Conservation (phyloP, 257 asterid species). For the Forsythia viridissima region DNA sequence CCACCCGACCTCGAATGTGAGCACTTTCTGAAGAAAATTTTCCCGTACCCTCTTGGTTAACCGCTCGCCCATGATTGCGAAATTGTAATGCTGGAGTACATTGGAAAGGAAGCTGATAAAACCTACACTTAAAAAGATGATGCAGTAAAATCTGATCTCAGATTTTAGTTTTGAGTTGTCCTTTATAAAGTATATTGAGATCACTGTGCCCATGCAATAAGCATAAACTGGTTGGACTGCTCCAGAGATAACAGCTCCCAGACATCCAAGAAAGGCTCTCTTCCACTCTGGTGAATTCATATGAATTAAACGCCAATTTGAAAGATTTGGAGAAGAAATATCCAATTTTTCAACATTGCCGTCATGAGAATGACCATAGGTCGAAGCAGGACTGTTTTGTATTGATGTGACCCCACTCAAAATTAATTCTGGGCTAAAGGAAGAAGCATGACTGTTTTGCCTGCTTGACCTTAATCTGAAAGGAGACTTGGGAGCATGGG, state of each 20-base stretch:
- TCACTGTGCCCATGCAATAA: conserved; percentile 60
- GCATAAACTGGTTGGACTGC: conserved; percentile 66
- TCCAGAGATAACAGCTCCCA: conserved; percentile 59
- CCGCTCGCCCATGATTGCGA: conserved; percentile 66
- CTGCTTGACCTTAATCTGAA: conserved; percentile 39
- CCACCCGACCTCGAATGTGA: conserved; percentile 73
- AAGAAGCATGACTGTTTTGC: conserved; percentile 52
- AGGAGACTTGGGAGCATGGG: conserved; percentile 33
- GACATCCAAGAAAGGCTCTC: conserved; percentile 61
- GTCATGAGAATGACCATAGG: conserved; percentile 22
- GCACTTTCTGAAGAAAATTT: conserved; percentile 42
- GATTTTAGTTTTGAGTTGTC: conserved; percentile 44
- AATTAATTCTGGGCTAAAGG: conserved; percentile 50
- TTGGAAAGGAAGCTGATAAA: conserved; percentile 52
- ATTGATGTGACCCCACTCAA: conserved; percentile 38
- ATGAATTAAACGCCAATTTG: conserved; percentile 47
- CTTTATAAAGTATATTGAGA: conserved; percentile 45
- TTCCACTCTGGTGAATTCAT: conserved; percentile 81
- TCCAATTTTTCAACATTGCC: conserved; percentile 38
- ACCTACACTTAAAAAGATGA: conserved; percentile 44
- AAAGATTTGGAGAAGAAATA: conserved; percentile 23
- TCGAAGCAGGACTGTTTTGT: conserved; percentile 34
- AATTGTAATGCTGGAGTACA: conserved; percentile 66
- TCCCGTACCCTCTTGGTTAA: conserved; percentile 64
- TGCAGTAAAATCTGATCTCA: conserved; percentile 35